Evolutionary conservation across 441 rosid species (phyloP).

Genomic region (Breynia disticha): DNA sequence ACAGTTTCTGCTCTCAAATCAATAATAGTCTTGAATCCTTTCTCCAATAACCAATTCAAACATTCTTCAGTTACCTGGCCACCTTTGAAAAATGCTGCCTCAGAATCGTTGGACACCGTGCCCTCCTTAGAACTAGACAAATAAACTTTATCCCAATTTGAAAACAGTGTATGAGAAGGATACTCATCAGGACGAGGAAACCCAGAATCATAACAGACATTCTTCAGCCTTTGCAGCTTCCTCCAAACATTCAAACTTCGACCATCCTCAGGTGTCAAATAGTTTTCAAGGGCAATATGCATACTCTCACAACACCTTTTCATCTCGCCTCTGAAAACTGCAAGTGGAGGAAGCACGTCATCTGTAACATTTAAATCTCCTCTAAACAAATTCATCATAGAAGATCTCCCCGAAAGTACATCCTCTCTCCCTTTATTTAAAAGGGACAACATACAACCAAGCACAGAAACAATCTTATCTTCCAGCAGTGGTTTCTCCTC

Average conservation of each 20-base stretch:
- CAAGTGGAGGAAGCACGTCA: slow-evolving; percentile 81
- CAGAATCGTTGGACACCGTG: slow-evolving; percentile 32
- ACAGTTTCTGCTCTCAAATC: slow-evolving; percentile 77
- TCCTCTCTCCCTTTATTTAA: slow-evolving; percentile 82
- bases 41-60: slow-evolving; percentile 68
- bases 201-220: slow-evolving; percentile 85
- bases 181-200: slow-evolving; percentile 56
- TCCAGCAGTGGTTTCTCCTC: slow-evolving; percentile 86
- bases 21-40: slow-evolving; percentile 72
- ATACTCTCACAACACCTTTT: slow-evolving; percentile 94
- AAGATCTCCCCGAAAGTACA: slow-evolving; percentile 82
- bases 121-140: slow-evolving; percentile 53
- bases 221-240: slow-evolving; percentile 85
- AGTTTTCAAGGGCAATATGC: slow-evolving; percentile 84
- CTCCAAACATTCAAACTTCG: slow-evolving; percentile 72
- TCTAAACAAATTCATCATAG: slow-evolving; percentile 39
- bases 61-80: slow-evolving; percentile 93
- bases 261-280: slow-evolving; percentile 63
- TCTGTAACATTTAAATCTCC: slow-evolving; percentile 46
- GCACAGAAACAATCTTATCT: slow-evolving; percentile 86
- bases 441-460: slow-evolving; percentile 86
- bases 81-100: slow-evolving; percentile 80
- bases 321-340: slow-evolving; percentile 85
- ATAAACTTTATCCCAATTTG: slow-evolving; percentile 77
- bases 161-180: slow-evolving; percentile 67